phyloP scores from a whole-genome alignment of 352 stramenopile genomes.

The Phytophthora aleatoria region DNA sequence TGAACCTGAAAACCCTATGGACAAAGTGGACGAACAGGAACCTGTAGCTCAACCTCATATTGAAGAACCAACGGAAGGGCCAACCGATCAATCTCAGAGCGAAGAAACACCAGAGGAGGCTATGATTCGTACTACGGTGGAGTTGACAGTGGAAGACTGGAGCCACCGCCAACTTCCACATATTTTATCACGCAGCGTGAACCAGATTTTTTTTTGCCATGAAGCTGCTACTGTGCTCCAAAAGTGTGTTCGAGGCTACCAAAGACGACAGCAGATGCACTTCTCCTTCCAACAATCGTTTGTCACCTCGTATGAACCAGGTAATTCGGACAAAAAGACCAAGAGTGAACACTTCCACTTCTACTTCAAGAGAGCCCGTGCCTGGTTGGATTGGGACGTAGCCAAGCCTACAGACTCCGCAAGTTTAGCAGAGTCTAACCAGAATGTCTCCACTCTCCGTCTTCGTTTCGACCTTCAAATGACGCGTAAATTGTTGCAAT shows the following conservation, averaged over 20 bases:
- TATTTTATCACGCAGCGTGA: slow-evolving; percentile 41
- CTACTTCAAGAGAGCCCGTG: slow-evolving; percentile 48
- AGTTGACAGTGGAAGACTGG: slow-evolving; percentile 40
- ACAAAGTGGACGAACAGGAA: slow-evolving; percentile 5
- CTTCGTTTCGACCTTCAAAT: slow-evolving; percentile 49
- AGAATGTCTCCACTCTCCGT: slow-evolving; percentile 1
- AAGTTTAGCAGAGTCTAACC: background rate
- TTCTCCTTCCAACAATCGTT: slow-evolving; percentile 30
- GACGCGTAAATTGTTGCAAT: slow-evolving; percentile 52
- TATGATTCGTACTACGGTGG: slow-evolving; percentile 14
- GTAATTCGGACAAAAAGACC: background rate
- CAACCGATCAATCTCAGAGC: background rate
- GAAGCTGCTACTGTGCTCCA: slow-evolving; percentile 39
- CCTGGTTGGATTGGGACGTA: slow-evolving; percentile 39
- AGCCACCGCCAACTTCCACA: slow-evolving; percentile 40
- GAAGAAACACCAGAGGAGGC: slow-evolving; percentile 5
- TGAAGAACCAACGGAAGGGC: background rate
- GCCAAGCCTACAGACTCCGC: background rate
- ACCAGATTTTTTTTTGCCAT: slow-evolving; percentile 28
- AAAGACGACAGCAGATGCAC: slow-evolving; percentile 23
- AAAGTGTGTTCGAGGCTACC: slow-evolving; percentile 29
- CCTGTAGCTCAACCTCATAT: background rate
- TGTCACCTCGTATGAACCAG: background rate
- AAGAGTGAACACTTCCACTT: slow-evolving; percentile 32
- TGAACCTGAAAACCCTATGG: background rate